phyloP scores from a whole-genome alignment of 2,329 filamentous ascomycete genomes.

The Colletotrichum tanaceti region DNA sequence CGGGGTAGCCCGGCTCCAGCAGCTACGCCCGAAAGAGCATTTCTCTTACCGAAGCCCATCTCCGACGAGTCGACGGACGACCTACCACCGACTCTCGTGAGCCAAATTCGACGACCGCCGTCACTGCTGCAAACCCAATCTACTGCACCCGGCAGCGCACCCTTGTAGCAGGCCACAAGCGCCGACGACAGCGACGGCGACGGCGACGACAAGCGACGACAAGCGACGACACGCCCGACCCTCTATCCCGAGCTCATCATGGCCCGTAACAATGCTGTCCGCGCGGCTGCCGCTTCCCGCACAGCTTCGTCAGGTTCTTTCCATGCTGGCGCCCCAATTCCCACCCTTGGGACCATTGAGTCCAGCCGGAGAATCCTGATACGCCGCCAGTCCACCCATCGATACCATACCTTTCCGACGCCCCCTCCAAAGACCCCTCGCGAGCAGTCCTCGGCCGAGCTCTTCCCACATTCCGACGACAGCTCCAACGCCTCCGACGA shows the following conservation, averaged over 20 bases:
- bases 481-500: conserved; percentile 47
- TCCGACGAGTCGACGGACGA: conserved; percentile 39
- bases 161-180: conserved; percentile 1
- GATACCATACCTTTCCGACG: conserved; percentile 86
- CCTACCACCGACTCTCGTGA: conserved; percentile 20
- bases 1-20: conserved; percentile 37
- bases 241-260: conserved; percentile 16
- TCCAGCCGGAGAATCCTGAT: conserved; percentile 41
- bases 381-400: conserved; percentile 60
- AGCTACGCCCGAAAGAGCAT: conserved; percentile 38
- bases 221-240: conserved; percentile 16
- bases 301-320: conserved; percentile 59
- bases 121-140: conserved; percentile 2
- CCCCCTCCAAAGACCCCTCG: conserved; percentile 76
- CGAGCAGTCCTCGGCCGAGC: conserved; percentile 54
- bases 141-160: not conserved
- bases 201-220: conserved; percentile 1
- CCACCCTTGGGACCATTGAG: conserved; percentile 47
- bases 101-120: conserved; percentile 28
- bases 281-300: conserved; percentile 31
- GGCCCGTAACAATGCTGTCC: conserved; percentile 27
- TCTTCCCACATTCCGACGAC: conserved; percentile 43
- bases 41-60: conserved; percentile 32
- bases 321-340: conserved; percentile 64
- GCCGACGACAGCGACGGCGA: conserved; percentile 1